Evolutionary conservation across 1,284 basidiomycete species (phyloP).

Genomic region (Schizopora paradoxa): DNA sequence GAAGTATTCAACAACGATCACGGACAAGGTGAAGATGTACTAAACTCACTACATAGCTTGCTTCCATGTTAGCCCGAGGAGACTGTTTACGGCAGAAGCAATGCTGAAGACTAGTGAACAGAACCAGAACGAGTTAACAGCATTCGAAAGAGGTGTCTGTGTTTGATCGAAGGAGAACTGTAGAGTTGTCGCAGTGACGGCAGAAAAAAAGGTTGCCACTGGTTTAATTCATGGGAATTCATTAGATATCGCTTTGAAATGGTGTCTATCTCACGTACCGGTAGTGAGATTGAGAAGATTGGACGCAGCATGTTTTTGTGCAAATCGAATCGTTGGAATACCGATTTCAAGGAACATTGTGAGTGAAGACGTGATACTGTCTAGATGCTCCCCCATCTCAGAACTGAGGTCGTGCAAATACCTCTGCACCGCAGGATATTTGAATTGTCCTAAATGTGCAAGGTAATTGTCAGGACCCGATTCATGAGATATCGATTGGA

Average conservation of each 20-base stretch:
- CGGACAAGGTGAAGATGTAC: slow-evolving; percentile 8
- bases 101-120: slow-evolving; percentile 71
- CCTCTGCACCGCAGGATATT: slow-evolving; percentile 60
- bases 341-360: slow-evolving; percentile 70
- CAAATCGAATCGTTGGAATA: slow-evolving; percentile 69
- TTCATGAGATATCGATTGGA: slow-evolving; percentile 2
- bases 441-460: slow-evolving; percentile 51
- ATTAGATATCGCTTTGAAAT: no score
- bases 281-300: slow-evolving; percentile 51
- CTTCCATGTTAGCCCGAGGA: slow-evolving; percentile 69
- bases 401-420: slow-evolving; percentile 65
- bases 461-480: slow-evolving; percentile 3
- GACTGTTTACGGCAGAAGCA: slow-evolving; percentile 67
- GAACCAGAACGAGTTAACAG: slow-evolving; percentile 72
- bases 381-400: slow-evolving; percentile 68
- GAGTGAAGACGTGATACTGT: slow-evolving; percentile 57
- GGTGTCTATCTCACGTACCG: no score
- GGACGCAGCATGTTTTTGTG: slow-evolving; percentile 63
- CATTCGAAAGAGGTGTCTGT: slow-evolving; percentile 33
- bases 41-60: slow-evolving; percentile 72
- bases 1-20: slow-evolving; percentile 11
- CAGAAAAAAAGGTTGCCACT: slow-evolving; percentile 74
- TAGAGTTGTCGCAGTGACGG: slow-evolving; percentile 66
- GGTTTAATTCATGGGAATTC: slow-evolving; percentile 61
- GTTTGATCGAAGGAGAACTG: slow-evolving; percentile 53